phyloP scores from a whole-genome alignment of 352 stramenopile species.

The Phytophthora podocarpi region DNA sequence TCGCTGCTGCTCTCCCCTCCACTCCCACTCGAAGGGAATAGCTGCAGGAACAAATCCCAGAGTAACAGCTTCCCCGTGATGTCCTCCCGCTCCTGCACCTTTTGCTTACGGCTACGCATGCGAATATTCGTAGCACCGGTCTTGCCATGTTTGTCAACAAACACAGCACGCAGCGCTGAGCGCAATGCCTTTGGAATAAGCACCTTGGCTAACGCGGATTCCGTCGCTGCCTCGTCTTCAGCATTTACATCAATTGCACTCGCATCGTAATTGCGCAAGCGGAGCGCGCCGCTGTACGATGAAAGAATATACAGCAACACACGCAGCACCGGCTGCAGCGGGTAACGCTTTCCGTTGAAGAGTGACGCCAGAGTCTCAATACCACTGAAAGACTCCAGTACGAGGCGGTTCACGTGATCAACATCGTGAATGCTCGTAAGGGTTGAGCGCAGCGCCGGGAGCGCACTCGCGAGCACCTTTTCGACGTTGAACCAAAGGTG shows the following conservation, averaged over 20 bases:
- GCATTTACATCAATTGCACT: conserved; percentile 76
- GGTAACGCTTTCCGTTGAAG: conserved; percentile 63
- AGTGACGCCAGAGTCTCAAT: conserved; percentile 61
- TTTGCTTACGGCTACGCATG: conserved; percentile 57
- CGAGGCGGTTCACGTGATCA: conserved; percentile 49
- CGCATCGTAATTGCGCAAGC: conserved; percentile 40
- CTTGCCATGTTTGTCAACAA: conserved; percentile 35
- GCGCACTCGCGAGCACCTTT: conserved; percentile 42
- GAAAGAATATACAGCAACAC: conserved; percentile 69
- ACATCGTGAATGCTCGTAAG: conserved; percentile 51
- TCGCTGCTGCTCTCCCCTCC: conserved; percentile 7
- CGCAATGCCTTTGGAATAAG: conserved; percentile 73
- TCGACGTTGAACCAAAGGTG: conserved; percentile 58
- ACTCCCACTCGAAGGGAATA: conserved; percentile 59
- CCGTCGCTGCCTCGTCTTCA: conserved; percentile 75
- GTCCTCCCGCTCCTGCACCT: conserved; percentile 57
- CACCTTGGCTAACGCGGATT: conserved; percentile 63
- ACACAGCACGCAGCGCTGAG: conserved; percentile 59
- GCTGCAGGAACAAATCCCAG: conserved; percentile 85
- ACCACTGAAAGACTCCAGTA: conserved; percentile 66
- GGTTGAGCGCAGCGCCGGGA: conserved; percentile 46
- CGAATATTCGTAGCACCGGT: conserved; percentile 27
- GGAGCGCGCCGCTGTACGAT: conserved; percentile 54
- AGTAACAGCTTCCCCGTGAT: conserved; percentile 63
- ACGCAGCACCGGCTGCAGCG: conserved; percentile 51